These are phyloP conservation scores for Apophysomyces variabilis DNA, from an alignment of 371 early-diverging fungal genomes.

Conservation along the genomic window DNA sequence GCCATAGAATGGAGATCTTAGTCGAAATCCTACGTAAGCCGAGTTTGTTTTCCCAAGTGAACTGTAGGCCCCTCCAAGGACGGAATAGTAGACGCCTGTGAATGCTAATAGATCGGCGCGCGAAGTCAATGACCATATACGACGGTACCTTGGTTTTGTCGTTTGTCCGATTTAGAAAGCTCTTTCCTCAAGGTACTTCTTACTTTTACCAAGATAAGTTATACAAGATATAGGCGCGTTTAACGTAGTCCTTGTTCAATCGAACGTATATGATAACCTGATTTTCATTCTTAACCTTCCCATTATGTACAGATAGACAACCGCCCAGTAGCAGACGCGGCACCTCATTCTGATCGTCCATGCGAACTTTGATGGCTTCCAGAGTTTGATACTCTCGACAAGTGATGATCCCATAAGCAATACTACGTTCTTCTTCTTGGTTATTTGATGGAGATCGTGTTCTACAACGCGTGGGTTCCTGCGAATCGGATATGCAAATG, in stretches of 20 bases:
- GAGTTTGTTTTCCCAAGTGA: slow-evolving; percentile 51
- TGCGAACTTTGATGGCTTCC: slow-evolving; percentile 5
- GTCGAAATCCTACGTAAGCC: slow-evolving; percentile 33
- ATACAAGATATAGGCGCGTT: slow-evolving; percentile 7
- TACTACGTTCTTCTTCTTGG: too few species aligned
- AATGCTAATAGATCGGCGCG: slow-evolving; percentile 40
- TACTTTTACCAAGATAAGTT: slow-evolving; percentile 15
- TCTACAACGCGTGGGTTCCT: not conserved
- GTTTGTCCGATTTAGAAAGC: not conserved
- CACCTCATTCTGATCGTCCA: not conserved
- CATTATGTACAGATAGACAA: not conserved
- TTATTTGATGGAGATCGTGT: too few species aligned
- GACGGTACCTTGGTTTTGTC: slow-evolving; percentile 22
- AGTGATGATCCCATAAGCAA: not conserved
- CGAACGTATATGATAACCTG: slow-evolving; percentile 9
- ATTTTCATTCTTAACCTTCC: not conserved
- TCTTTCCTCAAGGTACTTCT: not conserved
- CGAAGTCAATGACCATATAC: slow-evolving; percentile 37
- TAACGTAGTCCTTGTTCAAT: slow-evolving; percentile 9
- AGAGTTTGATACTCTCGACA: slow-evolving; percentile 19
- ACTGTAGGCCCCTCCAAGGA: slow-evolving; percentile 58
- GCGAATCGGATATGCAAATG: not conserved
- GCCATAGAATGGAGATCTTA: not conserved
- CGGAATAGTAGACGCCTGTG: slow-evolving; percentile 50
- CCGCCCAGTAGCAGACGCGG: not conserved